A percentile compares a stretch with the other conserved stretches of the same genome.
These are phyloP conservation scores for Agaricales sp. DNA, from an alignment of 1,284 basidiomycete species.

Conservation along the genomic window DNA sequence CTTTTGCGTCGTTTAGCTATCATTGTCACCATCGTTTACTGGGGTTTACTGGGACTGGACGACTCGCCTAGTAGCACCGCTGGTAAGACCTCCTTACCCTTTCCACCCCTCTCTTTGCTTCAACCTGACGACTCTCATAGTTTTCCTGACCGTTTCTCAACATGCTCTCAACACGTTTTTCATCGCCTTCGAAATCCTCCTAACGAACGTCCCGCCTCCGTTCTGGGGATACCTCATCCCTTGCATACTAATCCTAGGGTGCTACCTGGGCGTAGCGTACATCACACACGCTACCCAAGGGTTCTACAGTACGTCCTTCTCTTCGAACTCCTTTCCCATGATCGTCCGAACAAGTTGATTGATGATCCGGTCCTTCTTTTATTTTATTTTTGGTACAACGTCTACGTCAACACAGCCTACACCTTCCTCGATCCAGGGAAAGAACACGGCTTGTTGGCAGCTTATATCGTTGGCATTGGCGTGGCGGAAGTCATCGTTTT, in stretches of 20 bases:
- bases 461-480: slow-evolving; percentile 1
- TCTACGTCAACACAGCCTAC: neutral
- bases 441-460: neutral
- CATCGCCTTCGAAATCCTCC: slow-evolving; percentile 33
- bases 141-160: slow-evolving; percentile 34
- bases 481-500: slow-evolving; percentile 1
- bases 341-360: too few species aligned
- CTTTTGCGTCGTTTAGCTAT: slow-evolving; percentile 24
- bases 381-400: neutral
- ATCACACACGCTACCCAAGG: slow-evolving; percentile 33
- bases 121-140: slow-evolving; percentile 12
- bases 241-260: slow-evolving; percentile 27
- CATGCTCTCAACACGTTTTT: slow-evolving; percentile 37
- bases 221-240: slow-evolving; percentile 33
- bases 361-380: neutral
- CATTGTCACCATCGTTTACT: slow-evolving; percentile 37
- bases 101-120: slow-evolving; percentile 13
- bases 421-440: neutral
- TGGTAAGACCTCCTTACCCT: slow-evolving; percentile 10
- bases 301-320: slow-evolving; percentile 31
- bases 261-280: slow-evolving; percentile 40
- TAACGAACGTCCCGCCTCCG: slow-evolving; percentile 27
- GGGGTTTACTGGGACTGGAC: slow-evolving; percentile 28
- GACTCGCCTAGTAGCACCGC: slow-evolving; percentile 5
- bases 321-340: too few species aligned